phyloP scores from a whole-genome alignment of 306 rosid genomes.

The Cyclanthera cordifolia region DNA sequence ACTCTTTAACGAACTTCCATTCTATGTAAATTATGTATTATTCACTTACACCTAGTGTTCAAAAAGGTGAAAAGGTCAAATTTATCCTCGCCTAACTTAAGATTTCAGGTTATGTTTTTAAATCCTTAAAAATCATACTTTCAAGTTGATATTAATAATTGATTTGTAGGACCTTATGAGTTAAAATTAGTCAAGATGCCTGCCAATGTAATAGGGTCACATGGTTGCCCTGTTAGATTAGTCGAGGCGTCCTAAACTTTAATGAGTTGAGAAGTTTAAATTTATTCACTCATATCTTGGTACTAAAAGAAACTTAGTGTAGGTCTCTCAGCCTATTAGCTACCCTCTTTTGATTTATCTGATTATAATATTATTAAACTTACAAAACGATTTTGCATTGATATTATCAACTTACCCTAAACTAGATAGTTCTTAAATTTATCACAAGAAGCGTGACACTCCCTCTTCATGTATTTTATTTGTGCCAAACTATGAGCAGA shows the following conservation, averaged over 20 bases:
- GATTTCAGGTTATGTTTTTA: background rate
- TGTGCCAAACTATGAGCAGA: slow-evolving; percentile 1
- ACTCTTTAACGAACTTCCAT: background rate
- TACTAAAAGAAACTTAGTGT: background rate
- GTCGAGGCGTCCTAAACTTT: background rate
- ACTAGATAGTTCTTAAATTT: background rate
- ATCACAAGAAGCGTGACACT: background rate
- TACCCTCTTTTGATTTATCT: background rate
- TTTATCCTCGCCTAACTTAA: background rate
- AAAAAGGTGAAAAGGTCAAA: background rate
- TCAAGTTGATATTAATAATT: background rate
- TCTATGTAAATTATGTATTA: slow-evolving; percentile 1
- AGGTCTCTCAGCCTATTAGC: background rate
- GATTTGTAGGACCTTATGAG: background rate
- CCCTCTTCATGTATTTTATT: background rate
- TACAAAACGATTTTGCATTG: background rate
- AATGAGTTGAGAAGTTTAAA: background rate
- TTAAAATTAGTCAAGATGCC: background rate
- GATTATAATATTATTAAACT: background rate
- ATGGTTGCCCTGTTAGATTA: no score
- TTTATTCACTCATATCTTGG: background rate
- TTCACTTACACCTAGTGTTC: background rate
- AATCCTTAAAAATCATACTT: background rate
- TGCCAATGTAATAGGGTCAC: no score
- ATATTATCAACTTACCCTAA: background rate